A percentile compares a stretch with the other conserved stretches of the same genome.
phyloP scores from a whole-genome alignment of 805 yeast genomes.

The Pichia cephalocereana region DNA sequence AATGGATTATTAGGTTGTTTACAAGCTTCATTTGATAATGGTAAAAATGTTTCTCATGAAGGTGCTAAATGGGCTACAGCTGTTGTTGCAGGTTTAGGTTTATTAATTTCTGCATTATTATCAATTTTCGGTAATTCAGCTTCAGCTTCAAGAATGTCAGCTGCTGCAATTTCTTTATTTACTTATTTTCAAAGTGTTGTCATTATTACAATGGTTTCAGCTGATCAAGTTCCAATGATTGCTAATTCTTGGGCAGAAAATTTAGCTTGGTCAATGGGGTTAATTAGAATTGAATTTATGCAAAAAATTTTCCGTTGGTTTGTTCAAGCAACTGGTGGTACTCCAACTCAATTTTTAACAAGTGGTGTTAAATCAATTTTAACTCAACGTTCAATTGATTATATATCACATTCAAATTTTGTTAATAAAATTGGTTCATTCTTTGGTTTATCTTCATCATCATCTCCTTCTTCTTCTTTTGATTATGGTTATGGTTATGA shows the following conservation, averaged over 20 bases:
- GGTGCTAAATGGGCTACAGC: slow-evolving; percentile 94
- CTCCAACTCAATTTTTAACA: slow-evolving; percentile 59
- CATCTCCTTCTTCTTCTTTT: not conserved
- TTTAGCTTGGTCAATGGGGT: slow-evolving; percentile 91
- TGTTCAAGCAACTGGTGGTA: slow-evolving; percentile 82
- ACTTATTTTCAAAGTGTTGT: slow-evolving; percentile 84
- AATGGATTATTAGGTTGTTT: slow-evolving; percentile 56
- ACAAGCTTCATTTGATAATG: slow-evolving; percentile 66
- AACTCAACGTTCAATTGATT: slow-evolving; percentile 47
- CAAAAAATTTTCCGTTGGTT: slow-evolving; percentile 81
- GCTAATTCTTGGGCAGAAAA: slow-evolving; percentile 91
- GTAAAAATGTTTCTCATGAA: slow-evolving; percentile 69
- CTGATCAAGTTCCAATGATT: slow-evolving; percentile 81
- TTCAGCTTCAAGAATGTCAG: slow-evolving; percentile 83
- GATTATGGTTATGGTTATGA: not conserved
- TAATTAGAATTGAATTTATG: slow-evolving; percentile 72
- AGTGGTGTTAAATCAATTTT: slow-evolving; percentile 56
- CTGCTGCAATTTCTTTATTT: slow-evolving; percentile 77
- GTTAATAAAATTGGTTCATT: slow-evolving; percentile 11
- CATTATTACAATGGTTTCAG: slow-evolving; percentile 75
- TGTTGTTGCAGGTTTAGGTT: slow-evolving; percentile 78
- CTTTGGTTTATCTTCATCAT: slow-evolving; percentile 11
- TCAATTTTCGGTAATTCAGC: slow-evolving; percentile 81
- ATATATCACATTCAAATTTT: slow-evolving; percentile 13
- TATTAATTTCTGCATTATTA: slow-evolving; percentile 70